Conservation (phyloP, 257 asterid genomes). For the Nicotiana sylvestris region DNA sequence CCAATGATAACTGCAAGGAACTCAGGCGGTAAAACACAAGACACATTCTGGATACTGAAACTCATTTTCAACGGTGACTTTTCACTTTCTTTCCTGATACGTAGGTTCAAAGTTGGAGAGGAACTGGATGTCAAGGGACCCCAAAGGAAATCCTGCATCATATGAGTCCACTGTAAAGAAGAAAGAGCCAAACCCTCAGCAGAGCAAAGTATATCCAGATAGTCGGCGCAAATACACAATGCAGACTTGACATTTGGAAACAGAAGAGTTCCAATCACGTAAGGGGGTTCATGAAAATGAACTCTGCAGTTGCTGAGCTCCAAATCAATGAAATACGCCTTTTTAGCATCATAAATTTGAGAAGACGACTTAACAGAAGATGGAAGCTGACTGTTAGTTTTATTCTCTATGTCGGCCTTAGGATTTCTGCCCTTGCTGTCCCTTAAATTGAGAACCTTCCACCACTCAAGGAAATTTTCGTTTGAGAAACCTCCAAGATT, state of each 20-base stretch:
- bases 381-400: conserved; percentile 15
- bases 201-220: conserved; percentile 55
- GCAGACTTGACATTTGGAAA: conserved; percentile 49
- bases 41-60: conserved; percentile 63
- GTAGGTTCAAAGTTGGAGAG: conserved; percentile 62
- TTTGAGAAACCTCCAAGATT: conserved; percentile 34
- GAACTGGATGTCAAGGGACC: conserved; percentile 55
- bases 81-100: conserved; percentile 46
- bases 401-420: conserved; percentile 25
- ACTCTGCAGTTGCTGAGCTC: conserved; percentile 42
- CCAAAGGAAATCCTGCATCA: conserved; percentile 57
- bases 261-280: conserved; percentile 58
- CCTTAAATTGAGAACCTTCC: conserved; percentile 30
- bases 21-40: conserved; percentile 77
- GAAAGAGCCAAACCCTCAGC: conserved; percentile 69
- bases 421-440: conserved; percentile 27
- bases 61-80: conserved; percentile 34
- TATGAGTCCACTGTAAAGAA: conserved; percentile 58
- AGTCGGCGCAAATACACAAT: conserved; percentile 38
- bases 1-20: conserved; percentile 69
- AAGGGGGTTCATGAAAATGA: conserved; percentile 83
- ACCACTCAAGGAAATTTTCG: conserved; percentile 37
- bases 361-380: conserved; percentile 22
- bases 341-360: conserved; percentile 20
- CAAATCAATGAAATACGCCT: conserved; percentile 36